Percentiles rank a stretch among this genome's conserved stretches.
Conservation (phyloP, 345 rosid genomes). For the Eucalyptus fibrosa region DNA sequence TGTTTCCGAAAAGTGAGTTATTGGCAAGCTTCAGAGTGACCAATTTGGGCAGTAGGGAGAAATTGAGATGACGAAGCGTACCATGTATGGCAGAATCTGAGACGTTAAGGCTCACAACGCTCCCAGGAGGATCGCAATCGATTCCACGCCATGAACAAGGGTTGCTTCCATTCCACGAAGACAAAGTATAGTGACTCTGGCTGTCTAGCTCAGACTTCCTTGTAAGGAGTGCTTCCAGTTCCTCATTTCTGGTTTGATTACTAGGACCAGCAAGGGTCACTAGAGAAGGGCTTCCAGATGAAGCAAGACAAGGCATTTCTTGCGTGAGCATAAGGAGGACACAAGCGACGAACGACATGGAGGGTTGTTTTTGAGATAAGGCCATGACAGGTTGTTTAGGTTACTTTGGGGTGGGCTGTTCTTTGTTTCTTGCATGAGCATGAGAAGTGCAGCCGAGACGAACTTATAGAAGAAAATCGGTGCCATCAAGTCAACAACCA, state of each 20-base stretch:
- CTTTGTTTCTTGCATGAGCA: neutral
- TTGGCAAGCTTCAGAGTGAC: neutral
- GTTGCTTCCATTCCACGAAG: neutral
- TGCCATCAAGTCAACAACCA: too few relatives aligned
- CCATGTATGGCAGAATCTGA: neutral
- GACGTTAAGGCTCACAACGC: neutral
- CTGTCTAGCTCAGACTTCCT: constrained; percentile 3
- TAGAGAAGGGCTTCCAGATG: neutral
- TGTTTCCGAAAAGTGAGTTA: neutral
- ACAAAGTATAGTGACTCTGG: neutral
- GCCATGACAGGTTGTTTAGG: neutral
- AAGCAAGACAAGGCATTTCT: neutral
- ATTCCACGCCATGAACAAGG: constrained; percentile 6
- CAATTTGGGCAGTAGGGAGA: neutral
- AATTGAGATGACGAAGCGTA: neutral
- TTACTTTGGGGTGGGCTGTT: too few relatives aligned
- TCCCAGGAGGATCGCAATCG: neutral
- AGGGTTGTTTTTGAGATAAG: neutral
- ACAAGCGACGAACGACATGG: neutral
- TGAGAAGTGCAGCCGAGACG: neutral
- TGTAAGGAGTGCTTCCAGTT: constrained; percentile 4
- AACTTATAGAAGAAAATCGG: too few relatives aligned
- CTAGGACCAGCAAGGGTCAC: neutral
- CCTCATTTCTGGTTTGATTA: neutral
- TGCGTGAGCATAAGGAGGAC: neutral